Percentiles rank a stretch among this genome's conserved stretches.
Conservation (phyloP, 2,329 filamentous ascomycete species). For the Trichoderma semiorbis region DNA sequence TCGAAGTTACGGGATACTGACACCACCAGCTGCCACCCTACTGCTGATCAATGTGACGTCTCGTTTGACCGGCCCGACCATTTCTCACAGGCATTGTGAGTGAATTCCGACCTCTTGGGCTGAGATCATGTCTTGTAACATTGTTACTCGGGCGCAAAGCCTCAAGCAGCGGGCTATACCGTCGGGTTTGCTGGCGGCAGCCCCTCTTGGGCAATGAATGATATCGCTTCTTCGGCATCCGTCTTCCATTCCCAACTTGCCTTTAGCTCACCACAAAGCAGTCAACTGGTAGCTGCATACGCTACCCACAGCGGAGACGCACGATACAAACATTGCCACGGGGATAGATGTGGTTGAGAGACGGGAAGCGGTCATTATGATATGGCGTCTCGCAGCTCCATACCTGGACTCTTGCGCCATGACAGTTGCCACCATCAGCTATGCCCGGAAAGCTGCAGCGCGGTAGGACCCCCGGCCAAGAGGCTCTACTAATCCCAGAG, state of each 20-base stretch:
- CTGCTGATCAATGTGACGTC: not conserved
- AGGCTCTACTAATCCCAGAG: conserved; percentile 12
- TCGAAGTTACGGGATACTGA: conserved; percentile 2
- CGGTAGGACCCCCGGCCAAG: not conserved
- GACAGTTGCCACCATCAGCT: conserved; percentile 2
- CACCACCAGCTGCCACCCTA: not conserved
- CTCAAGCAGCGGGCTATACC: not conserved
- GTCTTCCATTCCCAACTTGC: not conserved
- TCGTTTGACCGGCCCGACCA: not conserved
- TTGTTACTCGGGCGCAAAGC: not conserved
- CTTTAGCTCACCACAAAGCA: not conserved
- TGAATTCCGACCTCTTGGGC: not conserved
- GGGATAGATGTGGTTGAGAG: not conserved
- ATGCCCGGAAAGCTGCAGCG: conserved; percentile 7
- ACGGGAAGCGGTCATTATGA: not conserved
- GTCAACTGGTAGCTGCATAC: not conserved
- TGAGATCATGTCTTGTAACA: not conserved
- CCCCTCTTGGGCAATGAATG: not conserved
- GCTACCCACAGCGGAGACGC: conserved; percentile 5
- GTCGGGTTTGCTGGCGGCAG: conserved; percentile 3
- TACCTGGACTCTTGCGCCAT: conserved; percentile 3
- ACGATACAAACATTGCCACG: not conserved
- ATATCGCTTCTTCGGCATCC: not conserved
- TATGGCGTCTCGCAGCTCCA: not conserved
- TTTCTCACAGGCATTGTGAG: not conserved